Conservation (phyloP, 163 green algal genomes). For the Volvox carteri region DNA sequence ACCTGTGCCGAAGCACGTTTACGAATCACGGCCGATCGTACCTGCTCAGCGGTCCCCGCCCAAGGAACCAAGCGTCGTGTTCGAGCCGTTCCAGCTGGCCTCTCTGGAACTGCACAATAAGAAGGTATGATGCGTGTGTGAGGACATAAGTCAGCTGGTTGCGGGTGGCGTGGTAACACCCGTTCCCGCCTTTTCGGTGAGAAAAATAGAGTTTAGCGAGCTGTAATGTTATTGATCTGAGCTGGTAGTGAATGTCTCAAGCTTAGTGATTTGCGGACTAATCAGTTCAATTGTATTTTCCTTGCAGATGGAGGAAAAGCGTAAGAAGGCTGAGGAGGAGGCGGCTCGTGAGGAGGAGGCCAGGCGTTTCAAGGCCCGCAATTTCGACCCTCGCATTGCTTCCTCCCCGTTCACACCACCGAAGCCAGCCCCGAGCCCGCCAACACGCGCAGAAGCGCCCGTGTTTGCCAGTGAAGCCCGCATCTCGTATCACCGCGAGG, state of each 20-base stretch:
- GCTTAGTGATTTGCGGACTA: too few species aligned
- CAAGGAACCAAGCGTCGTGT: constrained; percentile 53
- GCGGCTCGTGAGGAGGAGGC: constrained; percentile 32
- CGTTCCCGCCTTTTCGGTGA: too few species aligned
- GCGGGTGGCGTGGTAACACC: too few species aligned
- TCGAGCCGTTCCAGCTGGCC: constrained; percentile 62
- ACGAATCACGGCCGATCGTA: constrained; percentile 57
- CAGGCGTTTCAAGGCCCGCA: constrained; percentile 50
- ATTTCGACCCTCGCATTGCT: constrained; percentile 35
- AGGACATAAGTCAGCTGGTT: too few species aligned
- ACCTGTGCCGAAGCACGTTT: constrained; percentile 59
- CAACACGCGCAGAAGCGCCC: constrained; percentile 20
- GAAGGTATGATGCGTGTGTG: constrained; percentile 1
- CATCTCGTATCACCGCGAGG: constrained; percentile 46
- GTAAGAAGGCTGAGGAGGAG: constrained; percentile 37
- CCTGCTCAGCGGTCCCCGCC: constrained; percentile 2
- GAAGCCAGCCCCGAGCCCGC: constrained; percentile 21
- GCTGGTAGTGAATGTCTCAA: too few species aligned
- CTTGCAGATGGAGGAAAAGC: constrained; percentile 46
- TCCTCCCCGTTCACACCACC: constrained; percentile 1
- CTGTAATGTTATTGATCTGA: too few species aligned
- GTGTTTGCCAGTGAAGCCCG: constrained; percentile 53
- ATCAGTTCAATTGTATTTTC: too few species aligned
- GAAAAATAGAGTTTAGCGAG: too few species aligned
- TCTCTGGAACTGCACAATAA: constrained; percentile 58